Evolutionary conservation across 306 rosid species (phyloP).

Genomic region (Trichosanthes truncata): DNA sequence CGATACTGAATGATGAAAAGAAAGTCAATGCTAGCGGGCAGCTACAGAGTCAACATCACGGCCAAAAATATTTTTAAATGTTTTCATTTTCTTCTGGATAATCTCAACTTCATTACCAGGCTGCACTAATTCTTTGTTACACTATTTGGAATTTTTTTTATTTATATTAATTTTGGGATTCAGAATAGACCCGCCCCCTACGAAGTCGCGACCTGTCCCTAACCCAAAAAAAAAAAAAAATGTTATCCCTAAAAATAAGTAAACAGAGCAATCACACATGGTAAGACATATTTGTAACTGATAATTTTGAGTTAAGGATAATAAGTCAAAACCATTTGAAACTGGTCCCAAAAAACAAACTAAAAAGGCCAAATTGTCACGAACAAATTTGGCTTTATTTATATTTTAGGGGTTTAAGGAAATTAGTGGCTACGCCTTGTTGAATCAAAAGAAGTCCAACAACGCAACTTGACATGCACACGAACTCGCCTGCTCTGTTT

Average conservation of each 20-base stretch:
- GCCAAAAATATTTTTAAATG: neutral
- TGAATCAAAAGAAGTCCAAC: neutral
- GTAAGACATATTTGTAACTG: neutral
- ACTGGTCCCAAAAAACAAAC: neutral
- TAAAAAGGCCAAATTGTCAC: neutral
- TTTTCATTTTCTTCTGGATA: neutral
- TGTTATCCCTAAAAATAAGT: neutral
- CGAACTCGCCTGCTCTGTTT: neutral
- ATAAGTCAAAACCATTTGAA: neutral
- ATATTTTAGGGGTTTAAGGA: neutral
- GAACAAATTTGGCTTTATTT: neutral
- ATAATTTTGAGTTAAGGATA: neutral
- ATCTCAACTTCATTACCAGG: neutral
- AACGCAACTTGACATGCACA: too few relatives aligned
- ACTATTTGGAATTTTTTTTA: neutral
- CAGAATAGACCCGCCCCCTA: too few relatives aligned
- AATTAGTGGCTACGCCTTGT: neutral
- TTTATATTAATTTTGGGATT: neutral
- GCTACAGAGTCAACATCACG: neutral
- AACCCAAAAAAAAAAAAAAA: neutral
- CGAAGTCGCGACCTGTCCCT: neutral
- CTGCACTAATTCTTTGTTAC: neutral
- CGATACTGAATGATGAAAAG: neutral
- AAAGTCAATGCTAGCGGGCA: neutral
- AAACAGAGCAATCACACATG: neutral